Conservation (phyloP, 176 grass and related monocot species). For the Pontederia paniculata region DNA sequence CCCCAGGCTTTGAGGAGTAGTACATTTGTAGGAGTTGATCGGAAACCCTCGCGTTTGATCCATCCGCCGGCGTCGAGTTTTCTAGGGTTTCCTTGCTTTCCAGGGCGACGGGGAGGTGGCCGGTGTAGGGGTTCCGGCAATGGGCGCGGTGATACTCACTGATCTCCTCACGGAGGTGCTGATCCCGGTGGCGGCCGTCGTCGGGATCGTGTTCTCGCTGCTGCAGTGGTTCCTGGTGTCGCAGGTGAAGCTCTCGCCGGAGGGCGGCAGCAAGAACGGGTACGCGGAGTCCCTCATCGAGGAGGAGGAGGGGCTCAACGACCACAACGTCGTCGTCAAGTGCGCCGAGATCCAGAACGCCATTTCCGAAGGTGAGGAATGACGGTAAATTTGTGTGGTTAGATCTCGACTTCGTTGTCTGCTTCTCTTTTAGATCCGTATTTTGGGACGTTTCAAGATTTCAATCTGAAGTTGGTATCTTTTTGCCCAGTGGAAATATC, state of each 20-base stretch:
- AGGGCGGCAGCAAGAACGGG: constrained; percentile 29
- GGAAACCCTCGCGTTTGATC: neutral
- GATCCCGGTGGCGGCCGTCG: constrained; percentile 45
- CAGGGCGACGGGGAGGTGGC: neutral
- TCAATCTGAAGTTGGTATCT: neutral
- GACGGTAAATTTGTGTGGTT: neutral
- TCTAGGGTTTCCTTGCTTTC: neutral
- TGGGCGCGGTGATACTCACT: constrained; percentile 46
- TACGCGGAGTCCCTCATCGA: constrained; percentile 39
- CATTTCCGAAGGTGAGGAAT: constrained; percentile 38
- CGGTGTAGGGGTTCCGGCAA: constrained; percentile 2
- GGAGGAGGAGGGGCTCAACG: constrained; percentile 29
- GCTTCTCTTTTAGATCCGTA: neutral
- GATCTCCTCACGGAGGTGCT: constrained; percentile 60
- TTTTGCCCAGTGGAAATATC: too few species aligned
- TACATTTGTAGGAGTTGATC: neutral
- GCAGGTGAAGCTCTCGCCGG: constrained; percentile 46
- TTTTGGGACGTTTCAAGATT: neutral
- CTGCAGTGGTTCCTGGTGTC: constrained; percentile 69
- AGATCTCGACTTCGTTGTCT: constrained; percentile 6
- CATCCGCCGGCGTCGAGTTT: neutral
- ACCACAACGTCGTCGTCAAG: constrained; percentile 20
- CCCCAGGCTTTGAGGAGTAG: too few species aligned
- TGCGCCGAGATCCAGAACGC: constrained; percentile 65
- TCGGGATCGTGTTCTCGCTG: constrained; percentile 69